Conservation (phyloP, 805 yeast species). For the Candida oleophila region DNA sequence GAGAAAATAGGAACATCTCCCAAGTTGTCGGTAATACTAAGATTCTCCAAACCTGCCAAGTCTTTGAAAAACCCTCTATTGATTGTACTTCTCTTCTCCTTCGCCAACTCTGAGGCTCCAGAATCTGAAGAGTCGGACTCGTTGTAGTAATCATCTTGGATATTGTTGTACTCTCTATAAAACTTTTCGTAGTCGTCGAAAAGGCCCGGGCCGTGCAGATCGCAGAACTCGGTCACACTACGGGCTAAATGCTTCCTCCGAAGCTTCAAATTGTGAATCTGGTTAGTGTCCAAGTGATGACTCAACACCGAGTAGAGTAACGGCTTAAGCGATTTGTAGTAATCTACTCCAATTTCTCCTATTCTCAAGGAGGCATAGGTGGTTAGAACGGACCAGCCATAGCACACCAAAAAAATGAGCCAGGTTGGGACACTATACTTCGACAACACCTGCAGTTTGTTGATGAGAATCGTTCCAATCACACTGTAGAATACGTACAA, state of each 20-base stretch:
- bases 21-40: constrained; percentile 15
- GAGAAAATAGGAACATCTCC: constrained; percentile 32
- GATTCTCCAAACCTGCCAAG: constrained; percentile 2
- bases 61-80: neutral
- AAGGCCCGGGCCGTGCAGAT: constrained; percentile 36
- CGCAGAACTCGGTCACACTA: constrained; percentile 34
- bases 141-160: constrained; percentile 1
- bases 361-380: constrained; percentile 41
- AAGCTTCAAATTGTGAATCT: constrained; percentile 30
- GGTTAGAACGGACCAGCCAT: constrained; percentile 36
- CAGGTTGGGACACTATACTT: constrained; percentile 9
- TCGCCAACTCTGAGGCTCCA: too few species aligned
- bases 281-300: constrained; percentile 26
- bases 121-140: neutral
- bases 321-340: constrained; percentile 39
- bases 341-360: constrained; percentile 43
- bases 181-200: constrained; percentile 37
- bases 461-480: constrained; percentile 27
- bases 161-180: constrained; percentile 22
- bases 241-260: constrained; percentile 24
- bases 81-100: neutral
- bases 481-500: constrained; percentile 39
- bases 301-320: constrained; percentile 32
- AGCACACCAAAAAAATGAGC: constrained; percentile 28
- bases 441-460: constrained; percentile 12